Evolutionary conservation across 768 basidiomycete genomes (phyloP).

Genomic region (Kondoa malvinella): DNA sequence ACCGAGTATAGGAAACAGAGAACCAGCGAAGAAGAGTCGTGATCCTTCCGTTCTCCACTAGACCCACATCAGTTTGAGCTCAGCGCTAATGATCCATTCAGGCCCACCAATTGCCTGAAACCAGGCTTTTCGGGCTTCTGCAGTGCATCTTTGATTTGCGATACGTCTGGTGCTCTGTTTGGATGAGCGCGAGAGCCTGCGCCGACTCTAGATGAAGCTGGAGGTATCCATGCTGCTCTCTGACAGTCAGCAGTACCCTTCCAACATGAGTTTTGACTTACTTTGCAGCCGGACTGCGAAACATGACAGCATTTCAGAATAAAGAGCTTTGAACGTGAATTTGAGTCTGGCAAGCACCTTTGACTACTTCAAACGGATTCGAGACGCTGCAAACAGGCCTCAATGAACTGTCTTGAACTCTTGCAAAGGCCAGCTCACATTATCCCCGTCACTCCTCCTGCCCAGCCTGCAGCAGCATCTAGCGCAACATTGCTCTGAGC

Average conservation of each 20-base stretch:
- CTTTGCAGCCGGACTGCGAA: background rate
- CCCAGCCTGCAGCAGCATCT: too few species aligned
- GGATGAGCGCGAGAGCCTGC: background rate
- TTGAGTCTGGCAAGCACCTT: background rate
- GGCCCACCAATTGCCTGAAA: background rate
- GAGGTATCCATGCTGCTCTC: background rate
- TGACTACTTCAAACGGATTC: background rate
- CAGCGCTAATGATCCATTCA: too few species aligned
- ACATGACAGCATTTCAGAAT: background rate
- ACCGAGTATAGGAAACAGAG: conserved; percentile 14
- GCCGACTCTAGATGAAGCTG: background rate
- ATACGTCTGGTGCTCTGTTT: background rate
- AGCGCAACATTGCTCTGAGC: background rate
- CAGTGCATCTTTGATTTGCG: background rate
- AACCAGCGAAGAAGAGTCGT: conserved; percentile 5
- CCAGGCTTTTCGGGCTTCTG: background rate
- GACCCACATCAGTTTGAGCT: too few species aligned
- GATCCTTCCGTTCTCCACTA: background rate
- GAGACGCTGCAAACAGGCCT: too few species aligned
- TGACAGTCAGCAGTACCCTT: too few species aligned
- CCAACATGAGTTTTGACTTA: too few species aligned
- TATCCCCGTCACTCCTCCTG: background rate
- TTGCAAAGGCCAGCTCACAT: too few species aligned
- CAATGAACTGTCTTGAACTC: too few species aligned
- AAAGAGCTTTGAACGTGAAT: background rate